Percentiles rank a stretch among this genome's conserved stretches.
Conservation (phyloP, 345 rosid species). For the Arabis alpina region DNA sequence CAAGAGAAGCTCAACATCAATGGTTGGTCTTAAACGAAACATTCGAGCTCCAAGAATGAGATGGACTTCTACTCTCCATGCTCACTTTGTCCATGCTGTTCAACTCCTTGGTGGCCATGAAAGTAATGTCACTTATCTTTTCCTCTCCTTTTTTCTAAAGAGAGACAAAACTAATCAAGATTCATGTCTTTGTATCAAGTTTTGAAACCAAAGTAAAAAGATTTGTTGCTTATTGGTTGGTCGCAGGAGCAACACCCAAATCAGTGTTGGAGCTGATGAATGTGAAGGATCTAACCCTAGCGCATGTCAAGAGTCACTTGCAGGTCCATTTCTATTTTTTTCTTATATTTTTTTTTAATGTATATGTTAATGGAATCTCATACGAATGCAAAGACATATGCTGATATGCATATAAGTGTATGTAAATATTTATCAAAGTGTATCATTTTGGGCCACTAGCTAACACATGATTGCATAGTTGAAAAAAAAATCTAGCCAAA, state of each 20-base stretch:
- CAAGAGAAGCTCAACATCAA: conserved; percentile 66
- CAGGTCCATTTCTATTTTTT: conserved; percentile 62
- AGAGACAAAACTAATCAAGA: neutral
- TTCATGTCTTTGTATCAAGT: conserved; percentile 11
- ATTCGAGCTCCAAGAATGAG: conserved; percentile 96
- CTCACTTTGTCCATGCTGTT: conserved; percentile 93
- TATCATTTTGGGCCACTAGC: conserved; percentile 34
- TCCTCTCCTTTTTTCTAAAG: neutral
- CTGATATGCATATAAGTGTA: neutral
- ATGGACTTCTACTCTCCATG: conserved; percentile 96
- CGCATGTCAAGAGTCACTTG: conserved; percentile 99
- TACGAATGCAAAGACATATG: neutral
- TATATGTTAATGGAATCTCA: conserved; percentile 8
- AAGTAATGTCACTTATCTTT: conserved; percentile 46
- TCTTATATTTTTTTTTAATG: neutral
- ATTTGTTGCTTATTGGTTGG: neutral
- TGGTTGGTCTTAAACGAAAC: conserved; percentile 57
- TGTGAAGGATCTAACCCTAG: conserved; percentile 99
- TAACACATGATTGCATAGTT: conserved; percentile 37
- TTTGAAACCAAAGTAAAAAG: conserved; percentile 29
- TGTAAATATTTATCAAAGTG: conserved; percentile 10
- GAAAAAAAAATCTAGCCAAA: conserved; percentile 46
- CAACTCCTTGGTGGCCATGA: conserved; percentile 99
- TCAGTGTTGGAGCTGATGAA: conserved; percentile 98
- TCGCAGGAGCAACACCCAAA: conserved; percentile 94